Evolutionary conservation across 2,329 filamentous ascomycete genomes (phyloP), one percentile per base, ranked within the genome.

Genomic region (Paraphoma sp.): DNA sequence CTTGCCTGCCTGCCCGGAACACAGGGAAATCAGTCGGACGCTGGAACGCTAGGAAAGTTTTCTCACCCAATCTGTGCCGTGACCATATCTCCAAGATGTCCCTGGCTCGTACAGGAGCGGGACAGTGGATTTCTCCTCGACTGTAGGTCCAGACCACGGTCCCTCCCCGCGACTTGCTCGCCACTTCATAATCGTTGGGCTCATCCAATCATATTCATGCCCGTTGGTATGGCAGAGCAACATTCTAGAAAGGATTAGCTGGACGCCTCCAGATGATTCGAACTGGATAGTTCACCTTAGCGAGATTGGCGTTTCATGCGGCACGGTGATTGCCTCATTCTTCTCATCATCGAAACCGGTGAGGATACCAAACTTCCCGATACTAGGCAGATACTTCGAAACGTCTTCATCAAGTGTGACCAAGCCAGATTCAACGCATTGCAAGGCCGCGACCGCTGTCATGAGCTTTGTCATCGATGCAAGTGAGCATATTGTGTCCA

Each of bases 41-140:
- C 33, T 36, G 2, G 14, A 23, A 23, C 23, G 5, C 23, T 23
- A 5, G 23, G 23, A 36, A 36, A 36, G 33, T 10, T 36, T 36
- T 36, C 33, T 36, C 14, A 36, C 33, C 33, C 77, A 82, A 65
- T 82, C 80, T 47, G 79, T 77, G 54, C 73, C 73, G 31, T 74
- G 76, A 80, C 70, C 63, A 51, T 89, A 89, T 51, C 83, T 78
- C 82, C 84, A 10, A 36, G 14, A 36, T 36, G 33, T 80, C 0
- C 87, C 86, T 0, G 87, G 87, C 57, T 89, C 85, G 62, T 86
- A 85, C 0, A 88, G 66, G 10, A 90, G 70, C 0, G 87, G 85
- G 10, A 63, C 70, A 71, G 33, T 71, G 65, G 48, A 79, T 62
- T 54, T 87, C 71, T 45, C 84, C 33, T 78, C 76, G 10, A 81